Evolutionary conservation across 176 grass and related monocot genomes (phyloP), one percentile per base, ranked within the genome.

Genomic region (Oropetium thomaeum): DNA sequence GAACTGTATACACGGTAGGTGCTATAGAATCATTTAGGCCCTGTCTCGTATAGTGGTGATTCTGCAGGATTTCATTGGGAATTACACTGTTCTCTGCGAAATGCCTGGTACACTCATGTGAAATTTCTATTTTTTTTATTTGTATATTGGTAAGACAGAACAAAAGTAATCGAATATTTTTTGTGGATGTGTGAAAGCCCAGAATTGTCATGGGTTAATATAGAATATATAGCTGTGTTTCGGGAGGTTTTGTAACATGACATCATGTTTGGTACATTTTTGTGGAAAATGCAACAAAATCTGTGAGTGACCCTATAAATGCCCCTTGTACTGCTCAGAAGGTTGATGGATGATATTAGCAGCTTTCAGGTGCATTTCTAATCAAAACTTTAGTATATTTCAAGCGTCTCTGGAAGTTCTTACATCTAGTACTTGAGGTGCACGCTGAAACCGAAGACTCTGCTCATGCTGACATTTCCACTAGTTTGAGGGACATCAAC

Each of bases 381-480:
- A 42, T 65, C 44, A 54, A 51, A 63, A 2, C 45, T 19, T 48
- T 5, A 37, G 35, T 22, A 28, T n/a, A 5, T 14, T 60, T 39
- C 27, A 58, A 29, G 47, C 19, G 14, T 25, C 15, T 65, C 45
- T n/a, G 41, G 29, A 65, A 63, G 11, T 63, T 82, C 9, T 47
- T 37, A 0, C 3, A 1, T 64, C 79, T 51, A 51, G 48, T 88
- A 84, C 27, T 82, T 82, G 20, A 96, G 81, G 76, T 85, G 87
- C 19, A 92, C 81, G 1, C 48, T 92, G 65, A 92, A 88, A 43
- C 80, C 75, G 10, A 96, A 58, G 17, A 22, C 58, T 27, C 63
- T 65, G 69, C 43, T 73, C 20, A 54, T 77, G 22, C 61, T 77
- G 34, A 49, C 32, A 27, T 71, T 53, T 32, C 17, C 15, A 43